Conservation (phyloP, 2,329 filamentous ascomycete genomes). For the Laburnicola sp. region DNA sequence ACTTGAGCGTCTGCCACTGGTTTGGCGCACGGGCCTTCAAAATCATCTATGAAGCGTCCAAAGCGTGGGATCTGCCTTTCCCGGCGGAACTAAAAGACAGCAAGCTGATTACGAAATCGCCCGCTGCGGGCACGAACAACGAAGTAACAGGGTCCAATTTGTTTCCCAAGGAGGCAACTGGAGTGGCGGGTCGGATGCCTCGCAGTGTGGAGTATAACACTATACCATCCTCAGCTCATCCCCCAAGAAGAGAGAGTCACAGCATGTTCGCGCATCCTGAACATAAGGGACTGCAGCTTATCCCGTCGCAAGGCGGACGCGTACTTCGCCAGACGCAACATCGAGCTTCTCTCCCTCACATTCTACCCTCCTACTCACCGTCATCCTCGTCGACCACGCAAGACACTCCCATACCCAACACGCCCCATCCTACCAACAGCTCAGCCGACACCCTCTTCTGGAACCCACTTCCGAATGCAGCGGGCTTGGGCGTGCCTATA, state of each 20-base stretch:
- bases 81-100: conserved; percentile 43
- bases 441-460: conserved; percentile 32
- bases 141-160: conserved; percentile 20
- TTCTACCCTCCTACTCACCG: conserved; percentile 16
- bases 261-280: conserved; percentile 34
- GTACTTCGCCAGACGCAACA: conserved; percentile 22
- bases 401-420: conserved; percentile 15
- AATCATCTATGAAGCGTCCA: conserved; percentile 48
- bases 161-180: conserved; percentile 11
- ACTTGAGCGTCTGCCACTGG: conserved; percentile 49
- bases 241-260: conserved; percentile 30
- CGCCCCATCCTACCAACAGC: conserved; percentile 15
- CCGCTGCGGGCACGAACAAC: neutral
- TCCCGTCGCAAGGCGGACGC: conserved; percentile 17
- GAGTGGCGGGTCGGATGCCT: conserved; percentile 15
- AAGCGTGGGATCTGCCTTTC: conserved; percentile 50
- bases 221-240: conserved; percentile 4
- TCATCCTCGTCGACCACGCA: conserved; percentile 17
- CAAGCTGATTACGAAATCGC: conserved; percentile 26
- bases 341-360: conserved; percentile 14
- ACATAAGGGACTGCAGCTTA: conserved; percentile 15
- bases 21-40: conserved; percentile 50
- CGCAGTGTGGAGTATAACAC: conserved; percentile 9
- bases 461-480: conserved; percentile 43
- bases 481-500: conserved; percentile 44